Evolutionary conservation across 768 basidiomycete species (phyloP), one percentile per base, ranked within the genome.

Genomic region (Lactifluus subvellereus): DNA sequence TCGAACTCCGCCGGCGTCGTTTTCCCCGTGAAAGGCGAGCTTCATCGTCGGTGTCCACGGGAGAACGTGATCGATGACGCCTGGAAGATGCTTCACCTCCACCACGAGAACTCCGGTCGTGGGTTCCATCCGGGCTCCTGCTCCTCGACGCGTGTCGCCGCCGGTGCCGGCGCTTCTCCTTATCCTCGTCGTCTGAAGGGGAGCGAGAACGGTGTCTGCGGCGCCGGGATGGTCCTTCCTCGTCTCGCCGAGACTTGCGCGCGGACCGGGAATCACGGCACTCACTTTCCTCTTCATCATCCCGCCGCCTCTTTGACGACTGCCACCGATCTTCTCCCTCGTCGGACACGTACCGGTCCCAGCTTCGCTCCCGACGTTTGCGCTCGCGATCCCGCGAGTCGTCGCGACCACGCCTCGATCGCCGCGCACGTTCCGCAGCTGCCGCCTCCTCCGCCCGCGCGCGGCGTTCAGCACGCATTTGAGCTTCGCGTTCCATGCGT

Each of bases 391-490:
- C 84, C 79, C 70, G 67, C 22, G 72, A 72, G 67, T 71, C 69
- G 20, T 70, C 69, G 67, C 80, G 83, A 37, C 72, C 73, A 53
- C 73, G 73, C 68, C 71, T 72, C 53, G 71, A 68, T 52, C 78
- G 74, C 60, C 81, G 73, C 66, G 81, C 73, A 63, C 81, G 79
- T 72, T 86, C 86, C 2, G 88, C 90, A 45, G 82, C 82, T 4
- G 77, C 81, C 33, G 91, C 91, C 73, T 94, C 91, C 70, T 88
- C 82, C 0, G 91, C 91, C 3, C 91, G 78, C 2, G 79, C 79
- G 60, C 80, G 76, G 40, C 88, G 75, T 67, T 89, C 87, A 51
- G 70, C 77, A 62, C 83, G 76, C 71, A 88, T 85, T 64, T 81
- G 78, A 62, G 88, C 88, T n/a, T 85, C 81, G 30, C 84, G 74